A percentile compares a stretch with the other conserved stretches of the same genome.
These are phyloP conservation scores for Neurospora terricola DNA, from an alignment of 495 filamentous ascomycete species.

Conservation along the genomic window DNA sequence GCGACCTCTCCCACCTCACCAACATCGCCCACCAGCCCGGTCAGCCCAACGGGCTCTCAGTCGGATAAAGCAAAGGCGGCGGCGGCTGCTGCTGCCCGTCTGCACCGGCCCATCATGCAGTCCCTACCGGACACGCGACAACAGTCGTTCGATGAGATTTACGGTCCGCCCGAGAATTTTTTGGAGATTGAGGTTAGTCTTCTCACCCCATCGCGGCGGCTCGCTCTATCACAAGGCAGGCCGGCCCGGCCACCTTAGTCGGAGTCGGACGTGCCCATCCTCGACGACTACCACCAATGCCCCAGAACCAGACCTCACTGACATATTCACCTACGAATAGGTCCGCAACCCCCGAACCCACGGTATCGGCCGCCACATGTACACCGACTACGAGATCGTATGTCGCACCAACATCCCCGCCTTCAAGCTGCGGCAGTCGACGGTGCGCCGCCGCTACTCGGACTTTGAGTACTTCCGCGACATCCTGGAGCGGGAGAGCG, in stretches of 20 bases:
- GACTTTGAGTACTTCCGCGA: constrained; percentile 99
- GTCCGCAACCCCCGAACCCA: constrained; percentile 93
- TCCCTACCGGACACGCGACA: constrained; percentile 75
- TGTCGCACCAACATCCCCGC: constrained; percentile 98
- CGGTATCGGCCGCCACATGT: constrained; percentile 89
- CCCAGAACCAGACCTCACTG: background rate
- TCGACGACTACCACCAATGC: background rate
- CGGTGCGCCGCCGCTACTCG: constrained; percentile 85
- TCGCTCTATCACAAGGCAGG: background rate
- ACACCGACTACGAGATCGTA: constrained; percentile 96
- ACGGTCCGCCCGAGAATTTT: constrained; percentile 97
- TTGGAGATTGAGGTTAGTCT: constrained; percentile 83
- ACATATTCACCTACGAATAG: constrained; percentile 32
- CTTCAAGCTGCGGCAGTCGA: constrained; percentile 77
- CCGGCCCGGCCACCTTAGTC: background rate
- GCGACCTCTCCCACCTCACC: constrained; percentile 18
- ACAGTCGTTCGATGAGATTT: constrained; percentile 98
- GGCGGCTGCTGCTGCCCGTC: constrained; percentile 29
- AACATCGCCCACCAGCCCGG: constrained; percentile 23
- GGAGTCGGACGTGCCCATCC: background rate
- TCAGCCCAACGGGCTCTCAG: background rate
- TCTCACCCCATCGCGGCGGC: background rate
- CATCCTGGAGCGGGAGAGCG: constrained; percentile 89
- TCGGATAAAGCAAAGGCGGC: constrained; percentile 6
- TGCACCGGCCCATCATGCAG: constrained; percentile 56